A percentile compares a stretch with the other conserved stretches of the same genome.
Conservation (phyloP, 1,139 yeast species). For the Saccharomyces hybrid region DNA sequence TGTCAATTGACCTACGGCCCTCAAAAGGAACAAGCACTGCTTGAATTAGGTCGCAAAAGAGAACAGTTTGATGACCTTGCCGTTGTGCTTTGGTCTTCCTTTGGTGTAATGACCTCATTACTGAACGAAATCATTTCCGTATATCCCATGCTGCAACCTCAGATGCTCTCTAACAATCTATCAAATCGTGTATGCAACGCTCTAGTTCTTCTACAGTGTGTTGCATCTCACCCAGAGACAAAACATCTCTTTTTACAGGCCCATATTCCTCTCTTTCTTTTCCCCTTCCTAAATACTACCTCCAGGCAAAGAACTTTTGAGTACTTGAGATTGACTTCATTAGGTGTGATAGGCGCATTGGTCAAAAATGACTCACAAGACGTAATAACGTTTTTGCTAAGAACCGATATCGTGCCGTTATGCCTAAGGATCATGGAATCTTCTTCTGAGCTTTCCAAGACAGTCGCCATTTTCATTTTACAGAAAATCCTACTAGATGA, state of each 20-base stretch:
- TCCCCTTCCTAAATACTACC: slow-evolving; percentile 88
- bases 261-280: slow-evolving; percentile 82
- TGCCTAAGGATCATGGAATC: slow-evolving; percentile 94
- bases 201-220: slow-evolving; percentile 87
- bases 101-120: slow-evolving; percentile 90
- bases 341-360: slow-evolving; percentile 94
- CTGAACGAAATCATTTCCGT: slow-evolving; percentile 85
- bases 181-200: slow-evolving; percentile 95
- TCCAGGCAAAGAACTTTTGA: slow-evolving; percentile 91
- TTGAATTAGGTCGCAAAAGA: slow-evolving; percentile 87
- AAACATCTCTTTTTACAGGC: slow-evolving; percentile 79
- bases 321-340: slow-evolving; percentile 80
- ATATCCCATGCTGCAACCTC: slow-evolving; percentile 84
- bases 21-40: slow-evolving; percentile 82
- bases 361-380: slow-evolving; percentile 95
- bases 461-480: slow-evolving; percentile 91
- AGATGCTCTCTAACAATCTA: slow-evolving; percentile 74
- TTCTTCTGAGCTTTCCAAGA: slow-evolving; percentile 86
- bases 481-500: slow-evolving; percentile 90
- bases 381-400: slow-evolving; percentile 78
- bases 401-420: slow-evolving; percentile 92
- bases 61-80: slow-evolving; percentile 95
- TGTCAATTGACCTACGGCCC: slow-evolving; percentile 83
- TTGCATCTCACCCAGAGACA: slow-evolving; percentile 90
- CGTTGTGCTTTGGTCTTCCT: slow-evolving; percentile 87